Percentiles rank a stretch among this genome's conserved stretches.
phyloP scores from a whole-genome alignment of 805 yeast species.

The Nakazawaea pomicola region DNA sequence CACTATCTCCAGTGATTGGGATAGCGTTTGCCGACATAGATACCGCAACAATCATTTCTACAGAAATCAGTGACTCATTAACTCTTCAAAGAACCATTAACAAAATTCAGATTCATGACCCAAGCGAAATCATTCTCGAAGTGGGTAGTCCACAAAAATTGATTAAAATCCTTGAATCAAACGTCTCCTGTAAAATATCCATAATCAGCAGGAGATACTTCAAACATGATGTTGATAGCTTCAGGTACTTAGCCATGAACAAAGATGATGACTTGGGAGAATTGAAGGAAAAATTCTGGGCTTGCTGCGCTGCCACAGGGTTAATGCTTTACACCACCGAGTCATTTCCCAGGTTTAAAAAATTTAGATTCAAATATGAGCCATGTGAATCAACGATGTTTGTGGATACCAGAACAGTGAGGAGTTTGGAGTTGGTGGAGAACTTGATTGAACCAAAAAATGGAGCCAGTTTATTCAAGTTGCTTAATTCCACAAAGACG shows the following conservation, averaged over 20 bases:
- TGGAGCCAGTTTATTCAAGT: conserved; percentile 30
- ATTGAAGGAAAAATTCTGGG: conserved; percentile 24
- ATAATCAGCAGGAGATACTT: conserved; percentile 23
- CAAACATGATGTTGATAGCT: conserved; percentile 21
- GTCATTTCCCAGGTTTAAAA: conserved; percentile 17
- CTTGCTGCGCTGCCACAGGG: conserved; percentile 30
- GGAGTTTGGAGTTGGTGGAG: conserved; percentile 33
- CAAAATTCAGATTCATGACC: conserved; percentile 29
- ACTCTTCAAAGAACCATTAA: conserved; percentile 41
- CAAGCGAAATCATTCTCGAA: conserved; percentile 32
- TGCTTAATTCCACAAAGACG: conserved; percentile 34
- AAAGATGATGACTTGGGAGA: conserved; percentile 20
- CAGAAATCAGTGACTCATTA: conserved; percentile 38
- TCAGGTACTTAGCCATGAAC: conserved; percentile 17
- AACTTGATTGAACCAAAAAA: conserved; percentile 23
- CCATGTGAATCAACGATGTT: conserved; percentile 36
- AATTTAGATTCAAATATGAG: conserved; percentile 31
- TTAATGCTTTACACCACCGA: conserved; percentile 22
- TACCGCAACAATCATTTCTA: conserved; percentile 32
- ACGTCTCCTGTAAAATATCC: conserved; percentile 22
- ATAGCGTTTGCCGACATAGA: conserved; percentile 32
- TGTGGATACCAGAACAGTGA: conserved; percentile 34
- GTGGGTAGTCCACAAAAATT: conserved; percentile 20
- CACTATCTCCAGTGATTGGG: conserved; percentile 28
- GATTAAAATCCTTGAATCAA: conserved; percentile 30